Conservation (phyloP, 352 stramenopile species). For the Phytophthora europaea region DNA sequence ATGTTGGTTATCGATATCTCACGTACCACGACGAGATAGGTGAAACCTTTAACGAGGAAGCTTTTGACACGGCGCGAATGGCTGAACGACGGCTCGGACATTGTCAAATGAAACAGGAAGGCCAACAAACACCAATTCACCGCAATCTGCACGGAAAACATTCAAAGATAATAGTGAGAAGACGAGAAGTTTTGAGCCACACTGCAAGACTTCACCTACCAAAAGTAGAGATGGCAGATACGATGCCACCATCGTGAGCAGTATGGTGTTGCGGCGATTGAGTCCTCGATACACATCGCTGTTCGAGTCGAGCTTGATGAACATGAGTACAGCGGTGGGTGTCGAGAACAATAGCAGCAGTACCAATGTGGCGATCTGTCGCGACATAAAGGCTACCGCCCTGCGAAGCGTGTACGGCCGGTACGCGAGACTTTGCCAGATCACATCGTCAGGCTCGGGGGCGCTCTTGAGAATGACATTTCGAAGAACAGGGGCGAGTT, state of each 20-base stretch:
- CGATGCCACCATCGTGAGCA: conserved; percentile 70
- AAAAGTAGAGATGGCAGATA: conserved; percentile 82
- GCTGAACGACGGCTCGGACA: conserved; percentile 74
- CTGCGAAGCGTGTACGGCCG: conserved; percentile 53
- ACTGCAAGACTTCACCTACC: conserved; percentile 35
- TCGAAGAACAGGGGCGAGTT: conserved; percentile 52
- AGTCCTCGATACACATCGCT: conserved; percentile 69
- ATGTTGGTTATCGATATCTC: background rate
- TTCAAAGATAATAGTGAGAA: background rate
- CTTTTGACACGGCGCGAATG: conserved; percentile 71
- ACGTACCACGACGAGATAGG: conserved; percentile 80
- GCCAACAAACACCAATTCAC: conserved; percentile 83
- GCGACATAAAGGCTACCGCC: conserved; percentile 48
- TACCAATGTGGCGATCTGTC: conserved; percentile 61
- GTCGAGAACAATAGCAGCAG: conserved; percentile 82
- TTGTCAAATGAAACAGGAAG: conserved; percentile 76
- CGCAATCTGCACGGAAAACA: conserved; percentile 52
- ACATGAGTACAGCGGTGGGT: conserved; percentile 83
- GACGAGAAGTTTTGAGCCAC: background rate
- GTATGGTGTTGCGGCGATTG: conserved; percentile 51
- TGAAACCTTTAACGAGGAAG: conserved; percentile 83
- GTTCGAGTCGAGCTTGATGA: conserved; percentile 80
- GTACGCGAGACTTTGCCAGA: conserved; percentile 83
- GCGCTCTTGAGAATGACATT: conserved; percentile 72
- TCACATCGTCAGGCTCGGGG: conserved; percentile 80